Base-by-base conservation (phyloP, 2,329 filamentous ascomycete species). In the Ophiostoma perfectum region DNA sequence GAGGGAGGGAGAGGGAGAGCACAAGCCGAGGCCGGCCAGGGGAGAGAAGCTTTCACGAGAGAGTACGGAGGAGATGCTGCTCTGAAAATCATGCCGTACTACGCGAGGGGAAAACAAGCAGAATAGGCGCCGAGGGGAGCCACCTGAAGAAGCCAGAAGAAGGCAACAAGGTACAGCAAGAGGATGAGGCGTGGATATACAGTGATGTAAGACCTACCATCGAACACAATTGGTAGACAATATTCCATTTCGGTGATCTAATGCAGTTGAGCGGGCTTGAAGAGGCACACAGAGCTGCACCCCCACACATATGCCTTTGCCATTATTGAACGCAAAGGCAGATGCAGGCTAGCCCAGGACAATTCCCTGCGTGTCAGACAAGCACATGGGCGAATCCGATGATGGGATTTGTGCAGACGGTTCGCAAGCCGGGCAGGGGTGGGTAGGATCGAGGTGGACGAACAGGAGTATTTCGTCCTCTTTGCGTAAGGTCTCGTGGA, bases 361-460 rank as follows among this genome's bases (percentile, higher is more conserved):
- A 36, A 63, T 36, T 71, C 64, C 65, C 69, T 66, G 68, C 64
- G 52, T 62, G 58, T 60, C 62, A 52, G 60, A 27, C 64, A 67
- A 65, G 70, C 71, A 72, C 71, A 72, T 72, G 71, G 66, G 63
- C 67, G 27, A 70, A 66, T 70, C 68, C 66, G 58, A 66, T 67
- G 44, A 70, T 64, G 68, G 71, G 71, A 72, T 72, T 72, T 71
- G 71, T 68, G 49, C 49, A 55, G 49, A 55, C 49, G 49, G 49
- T 55, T 55, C 7, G 18, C 11, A 18, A 11, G 49, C 18, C 49
- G 49, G 47, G 66, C 67, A 70, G 55, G 58, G 27, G 47, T 55
- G 47, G 16, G 12, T n/a, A n/a, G 47, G 47, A 49, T 49, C 1
- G 7, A n/a, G 47, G 47, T 49, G 47, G 47, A n/a, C 16, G 47